These are phyloP conservation scores for Yamadazyma akitaensis DNA, from an alignment of 805 yeast species.

Conservation along the genomic window DNA sequence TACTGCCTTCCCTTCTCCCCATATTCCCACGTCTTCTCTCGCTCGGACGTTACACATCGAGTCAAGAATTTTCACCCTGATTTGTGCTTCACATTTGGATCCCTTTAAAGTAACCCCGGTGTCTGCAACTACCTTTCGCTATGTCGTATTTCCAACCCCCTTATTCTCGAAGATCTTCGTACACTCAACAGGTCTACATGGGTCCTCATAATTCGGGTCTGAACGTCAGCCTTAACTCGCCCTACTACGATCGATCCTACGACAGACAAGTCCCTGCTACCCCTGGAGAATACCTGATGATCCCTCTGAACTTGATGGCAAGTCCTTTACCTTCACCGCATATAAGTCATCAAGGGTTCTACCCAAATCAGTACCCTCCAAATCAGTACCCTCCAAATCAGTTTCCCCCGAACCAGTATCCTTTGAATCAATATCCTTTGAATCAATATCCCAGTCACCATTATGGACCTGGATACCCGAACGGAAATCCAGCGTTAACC, in stretches of 20 bases:
- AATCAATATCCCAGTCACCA: neutral
- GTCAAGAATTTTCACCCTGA: neutral
- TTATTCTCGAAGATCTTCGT: conserved; percentile 7
- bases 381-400: neutral
- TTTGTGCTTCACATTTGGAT: too few species aligned
- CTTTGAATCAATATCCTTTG: neutral
- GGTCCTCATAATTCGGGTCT: conserved; percentile 3
- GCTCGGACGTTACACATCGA: neutral
- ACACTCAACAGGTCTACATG: neutral
- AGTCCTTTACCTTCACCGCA: conserved; percentile 39
- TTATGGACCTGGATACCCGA: neutral
- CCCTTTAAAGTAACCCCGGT: too few species aligned
- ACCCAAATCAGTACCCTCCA: neutral
- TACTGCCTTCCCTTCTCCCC: too few species aligned
- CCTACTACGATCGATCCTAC: neutral
- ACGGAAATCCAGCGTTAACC: neutral
- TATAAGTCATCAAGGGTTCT: conserved; percentile 2
- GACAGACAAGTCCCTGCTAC: conserved; percentile 3
- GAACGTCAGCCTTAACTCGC: conserved; percentile 1
- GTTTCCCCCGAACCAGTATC: neutral
- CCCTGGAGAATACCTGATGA: conserved; percentile 10
- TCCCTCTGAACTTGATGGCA: conserved; percentile 11
- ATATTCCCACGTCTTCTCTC: neutral
- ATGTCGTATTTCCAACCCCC: conserved; percentile 8
- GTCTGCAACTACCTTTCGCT: neutral